A percentile compares a stretch with the other conserved stretches of the same genome.
phyloP scores from a whole-genome alignment of 2,329 filamentous ascomycete species.

The Fusarium sp. region DNA sequence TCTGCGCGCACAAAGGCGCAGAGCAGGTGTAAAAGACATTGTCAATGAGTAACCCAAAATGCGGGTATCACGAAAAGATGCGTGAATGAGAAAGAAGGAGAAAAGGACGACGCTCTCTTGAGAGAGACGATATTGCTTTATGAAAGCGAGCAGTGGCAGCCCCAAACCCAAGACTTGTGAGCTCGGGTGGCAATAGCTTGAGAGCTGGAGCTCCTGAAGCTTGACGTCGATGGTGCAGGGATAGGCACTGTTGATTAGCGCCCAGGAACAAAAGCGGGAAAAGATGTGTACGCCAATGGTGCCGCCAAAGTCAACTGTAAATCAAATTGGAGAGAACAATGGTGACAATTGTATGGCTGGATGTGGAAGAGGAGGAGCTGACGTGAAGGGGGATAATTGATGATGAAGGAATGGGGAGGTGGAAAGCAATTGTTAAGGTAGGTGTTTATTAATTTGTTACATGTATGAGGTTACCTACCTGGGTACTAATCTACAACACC shows the following conservation, averaged over 20 bases:
- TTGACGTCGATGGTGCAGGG: constrained; percentile 35
- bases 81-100: background rate
- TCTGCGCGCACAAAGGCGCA: constrained; percentile 45
- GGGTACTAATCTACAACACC: no score
- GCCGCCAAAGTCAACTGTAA: constrained; percentile 1
- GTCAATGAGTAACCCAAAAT: background rate
- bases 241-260: constrained; percentile 22
- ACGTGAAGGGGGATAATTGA: background rate
- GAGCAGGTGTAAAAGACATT: constrained; percentile 39
- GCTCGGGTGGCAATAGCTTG: constrained; percentile 30
- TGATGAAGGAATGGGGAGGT: background rate
- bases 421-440: background rate
- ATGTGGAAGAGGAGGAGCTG: background rate
- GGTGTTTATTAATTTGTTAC: constrained; percentile 4
- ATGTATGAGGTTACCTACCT: background rate
- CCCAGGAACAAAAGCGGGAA: constrained; percentile 30
- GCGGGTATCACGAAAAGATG: background rate
- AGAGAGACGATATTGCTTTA: constrained; percentile 10
- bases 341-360: background rate
- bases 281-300: constrained; percentile 27
- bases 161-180: background rate
- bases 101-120: background rate
- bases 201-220: constrained; percentile 25
- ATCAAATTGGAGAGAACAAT: background rate
- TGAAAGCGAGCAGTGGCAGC: constrained; percentile 9